Evolutionary conservation across 2,329 filamentous ascomycete genomes (phyloP).

Genomic region (Westerdykella ornata): DNA sequence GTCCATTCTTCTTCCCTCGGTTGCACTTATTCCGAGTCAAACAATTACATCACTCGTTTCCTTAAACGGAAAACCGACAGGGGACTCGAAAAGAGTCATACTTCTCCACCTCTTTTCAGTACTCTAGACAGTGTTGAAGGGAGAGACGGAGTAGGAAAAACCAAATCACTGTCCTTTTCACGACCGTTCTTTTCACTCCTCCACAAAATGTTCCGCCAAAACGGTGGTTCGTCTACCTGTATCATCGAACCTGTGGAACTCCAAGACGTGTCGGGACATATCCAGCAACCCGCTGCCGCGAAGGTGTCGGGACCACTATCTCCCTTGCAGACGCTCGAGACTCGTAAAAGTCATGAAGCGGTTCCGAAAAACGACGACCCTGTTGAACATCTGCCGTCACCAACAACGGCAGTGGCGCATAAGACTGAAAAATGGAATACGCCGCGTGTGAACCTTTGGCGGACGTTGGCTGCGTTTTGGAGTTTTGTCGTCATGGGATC

Average conservation of each 20-base stretch:
- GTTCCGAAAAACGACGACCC: slow-evolving; percentile 16
- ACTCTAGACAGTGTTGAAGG: too few relatives aligned
- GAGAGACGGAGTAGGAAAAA: too few relatives aligned
- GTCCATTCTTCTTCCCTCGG: too few relatives aligned
- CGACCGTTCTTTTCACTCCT: too few relatives aligned
- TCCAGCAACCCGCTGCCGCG: slow-evolving; percentile 16
- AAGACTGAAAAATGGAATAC: slow-evolving; percentile 57
- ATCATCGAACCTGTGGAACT: slow-evolving; percentile 31
- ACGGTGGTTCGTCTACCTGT: slow-evolving; percentile 31
- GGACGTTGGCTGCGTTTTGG: slow-evolving; percentile 54
- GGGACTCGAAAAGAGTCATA: too few relatives aligned
- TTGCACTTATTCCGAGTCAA: too few relatives aligned
- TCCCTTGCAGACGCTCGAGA: slow-evolving; percentile 14
- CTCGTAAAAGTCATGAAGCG: slow-evolving; percentile 5
- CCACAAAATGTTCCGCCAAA: slow-evolving; percentile 14
- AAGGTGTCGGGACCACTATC: slow-evolving; percentile 12
- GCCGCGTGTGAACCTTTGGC: slow-evolving; percentile 53
- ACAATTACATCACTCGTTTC: too few relatives aligned
- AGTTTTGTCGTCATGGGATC: slow-evolving; percentile 60
- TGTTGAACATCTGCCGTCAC: slow-evolving; percentile 42
- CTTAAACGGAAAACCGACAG: too few relatives aligned
- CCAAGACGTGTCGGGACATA: slow-evolving; percentile 21
- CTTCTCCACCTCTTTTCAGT: too few relatives aligned
- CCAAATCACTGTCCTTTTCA: too few relatives aligned
- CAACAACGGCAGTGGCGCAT: slow-evolving; percentile 38